Evolutionary conservation across 139 green algal species (phyloP).

Genomic region (Astrephomene gubernaculifera): DNA sequence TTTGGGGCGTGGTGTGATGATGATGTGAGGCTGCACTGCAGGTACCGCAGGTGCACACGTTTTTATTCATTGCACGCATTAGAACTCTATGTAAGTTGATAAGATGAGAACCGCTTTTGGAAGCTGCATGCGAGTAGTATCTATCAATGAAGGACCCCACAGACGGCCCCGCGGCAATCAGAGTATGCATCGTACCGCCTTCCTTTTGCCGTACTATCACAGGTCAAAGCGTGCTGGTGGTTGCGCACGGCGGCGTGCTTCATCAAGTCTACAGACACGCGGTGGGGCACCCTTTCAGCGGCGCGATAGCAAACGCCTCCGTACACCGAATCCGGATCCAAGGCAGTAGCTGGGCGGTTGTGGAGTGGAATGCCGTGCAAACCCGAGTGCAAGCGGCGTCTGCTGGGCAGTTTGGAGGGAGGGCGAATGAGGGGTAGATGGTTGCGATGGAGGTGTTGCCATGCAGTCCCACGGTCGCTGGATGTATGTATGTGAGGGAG

Average conservation of each 20-base stretch:
- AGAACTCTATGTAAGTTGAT: too few species aligned
- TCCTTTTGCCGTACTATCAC: not conserved
- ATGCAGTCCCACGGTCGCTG: not conserved
- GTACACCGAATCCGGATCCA: constrained; percentile 10
- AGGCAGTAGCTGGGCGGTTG: not conserved
- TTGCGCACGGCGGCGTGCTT: constrained; percentile 20
- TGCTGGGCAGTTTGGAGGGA: not conserved
- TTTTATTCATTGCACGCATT: too few species aligned
- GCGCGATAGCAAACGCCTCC: constrained; percentile 16
- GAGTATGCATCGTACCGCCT: not conserved
- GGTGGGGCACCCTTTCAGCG: not conserved
- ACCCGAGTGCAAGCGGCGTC: not conserved
- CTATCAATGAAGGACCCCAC: too few species aligned
- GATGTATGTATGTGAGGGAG: too few species aligned
- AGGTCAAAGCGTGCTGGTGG: constrained; percentile 25
- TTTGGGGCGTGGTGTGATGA: too few species aligned
- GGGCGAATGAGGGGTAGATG: not conserved
- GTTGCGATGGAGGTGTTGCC: too few species aligned
- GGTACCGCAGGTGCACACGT: too few species aligned
- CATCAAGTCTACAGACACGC: not conserved
- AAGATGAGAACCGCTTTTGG: too few species aligned
- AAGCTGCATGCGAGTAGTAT: too few species aligned
- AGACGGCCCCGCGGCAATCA: too few species aligned
- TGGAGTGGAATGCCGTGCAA: not conserved
- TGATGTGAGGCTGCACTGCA: too few species aligned